Base-by-base conservation (phyloP, 495 filamentous ascomycete species). In the Glarea lozoyensis region DNA sequence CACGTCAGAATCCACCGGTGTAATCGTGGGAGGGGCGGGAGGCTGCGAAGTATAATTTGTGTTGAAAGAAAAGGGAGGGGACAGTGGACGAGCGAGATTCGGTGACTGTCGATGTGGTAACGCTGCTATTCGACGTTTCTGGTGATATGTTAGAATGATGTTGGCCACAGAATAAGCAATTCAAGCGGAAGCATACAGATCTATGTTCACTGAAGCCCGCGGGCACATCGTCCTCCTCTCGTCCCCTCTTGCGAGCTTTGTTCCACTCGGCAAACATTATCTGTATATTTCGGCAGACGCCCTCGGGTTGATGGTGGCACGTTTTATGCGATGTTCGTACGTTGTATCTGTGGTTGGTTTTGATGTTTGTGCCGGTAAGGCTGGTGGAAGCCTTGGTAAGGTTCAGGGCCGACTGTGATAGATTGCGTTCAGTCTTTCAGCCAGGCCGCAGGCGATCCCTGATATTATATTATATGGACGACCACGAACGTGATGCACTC, bases 51-150 rank as follows among this genome's bases (percentile, higher is more conserved):
- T 49, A 34, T 48, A 53, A 25, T 45, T 42, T 3, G 35, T 30
- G 21, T 37, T 40, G 32, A 40, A 50, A 7, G 27, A 37, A 23
- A 43, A 45, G 33, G 27, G 25, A 11, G 50, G 32, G 10, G 43
- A 34, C 4, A 15, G 15, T 37, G 45, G 35, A 10, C 45, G 46
- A 21, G 19, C 27, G 0, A 21, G 3, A 2, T 50, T 56, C 1
- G 54, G 50, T 10, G 54, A 51, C 24, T 23, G 36, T 38, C 54
- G 50, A 41, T 52, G 42, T 22, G 54, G 50, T 16, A 57, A 27
- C 20, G 40, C 18, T 39, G 54, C 50, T 43, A 57, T 50, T 2
- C 41, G 54, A 10, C 54, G 54, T 53, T 57, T 57, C 54, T 57
- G 20, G 1, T 10, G 31, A 18, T n/a, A 18, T 32, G 20, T 55